A percentile compares a stretch with the other conserved stretches of the same genome.
These are phyloP conservation scores for Ganoderma lingzhi DNA, from an alignment of 1,284 basidiomycete species.

Conservation along the genomic window DNA sequence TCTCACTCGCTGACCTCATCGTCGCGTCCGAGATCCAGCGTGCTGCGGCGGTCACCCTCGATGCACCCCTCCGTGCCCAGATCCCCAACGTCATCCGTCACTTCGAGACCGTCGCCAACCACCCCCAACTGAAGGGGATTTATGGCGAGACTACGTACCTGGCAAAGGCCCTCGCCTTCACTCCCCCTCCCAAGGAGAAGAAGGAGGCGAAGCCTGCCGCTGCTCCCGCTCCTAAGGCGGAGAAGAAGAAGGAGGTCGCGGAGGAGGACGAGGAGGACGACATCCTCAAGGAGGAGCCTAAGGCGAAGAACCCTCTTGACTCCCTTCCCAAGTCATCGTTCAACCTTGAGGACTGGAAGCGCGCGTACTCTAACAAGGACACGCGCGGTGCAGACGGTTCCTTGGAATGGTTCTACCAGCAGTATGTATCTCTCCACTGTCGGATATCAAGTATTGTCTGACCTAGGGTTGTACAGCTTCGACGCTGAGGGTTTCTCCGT, in stretches of 20 bases:
- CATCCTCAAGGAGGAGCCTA: slow-evolving; percentile 67
- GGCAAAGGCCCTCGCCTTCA: slow-evolving; percentile 79
- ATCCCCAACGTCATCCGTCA: slow-evolving; percentile 86
- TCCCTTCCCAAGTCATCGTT: slow-evolving; percentile 90
- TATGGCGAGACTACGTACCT: slow-evolving; percentile 69
- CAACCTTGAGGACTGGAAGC: slow-evolving; percentile 98
- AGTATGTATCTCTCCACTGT: slow-evolving; percentile 55
- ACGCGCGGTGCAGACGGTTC: slow-evolving; percentile 81
- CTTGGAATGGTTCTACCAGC: slow-evolving; percentile 91
- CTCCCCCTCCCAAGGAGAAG: slow-evolving; percentile 78
- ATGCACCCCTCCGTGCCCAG: slow-evolving; percentile 70
- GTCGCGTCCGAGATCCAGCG: slow-evolving; percentile 68
- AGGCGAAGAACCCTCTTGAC: slow-evolving; percentile 95
- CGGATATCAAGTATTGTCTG: neutral
- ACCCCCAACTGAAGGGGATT: slow-evolving; percentile 75
- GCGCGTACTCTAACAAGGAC: slow-evolving; percentile 97
- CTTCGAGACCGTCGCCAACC: slow-evolving; percentile 86
- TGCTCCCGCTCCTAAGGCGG: slow-evolving; percentile 58
- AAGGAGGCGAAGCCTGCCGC: slow-evolving; percentile 56
- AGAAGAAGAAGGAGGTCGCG: slow-evolving; percentile 63
- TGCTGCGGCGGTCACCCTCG: slow-evolving; percentile 62
- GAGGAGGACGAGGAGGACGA: slow-evolving; percentile 78
- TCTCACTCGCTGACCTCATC: slow-evolving; percentile 91
- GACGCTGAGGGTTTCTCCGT: slow-evolving; percentile 92
- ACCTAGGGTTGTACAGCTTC: slow-evolving; percentile 62